Evolutionary conservation across 495 filamentous ascomycete genomes (phyloP).

Genomic region (Aspergillus nanangensis): DNA sequence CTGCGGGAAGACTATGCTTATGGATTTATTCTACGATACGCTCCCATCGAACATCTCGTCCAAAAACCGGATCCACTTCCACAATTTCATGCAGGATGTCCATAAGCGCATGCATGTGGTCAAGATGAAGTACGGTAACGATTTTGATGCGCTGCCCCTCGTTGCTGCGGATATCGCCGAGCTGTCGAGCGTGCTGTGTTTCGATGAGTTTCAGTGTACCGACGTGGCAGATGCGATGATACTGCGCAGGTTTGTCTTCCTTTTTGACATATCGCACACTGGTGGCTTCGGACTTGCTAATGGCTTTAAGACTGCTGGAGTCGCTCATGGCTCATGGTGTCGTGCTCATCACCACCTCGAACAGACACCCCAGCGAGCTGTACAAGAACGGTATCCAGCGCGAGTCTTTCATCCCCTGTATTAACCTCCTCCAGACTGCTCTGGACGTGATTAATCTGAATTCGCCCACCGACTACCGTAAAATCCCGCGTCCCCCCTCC

Average conservation of each 20-base stretch:
- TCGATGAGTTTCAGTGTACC: constrained; percentile 98
- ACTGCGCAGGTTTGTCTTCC: constrained; percentile 56
- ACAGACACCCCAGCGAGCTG: constrained; percentile 90
- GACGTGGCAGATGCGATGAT: constrained; percentile 99
- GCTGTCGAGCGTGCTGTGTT: constrained; percentile 81
- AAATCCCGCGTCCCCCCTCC: constrained; percentile 88
- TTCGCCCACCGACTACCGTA: constrained; percentile 93
- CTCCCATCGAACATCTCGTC: constrained; percentile 72
- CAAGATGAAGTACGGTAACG: constrained; percentile 83
- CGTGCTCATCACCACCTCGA: constrained; percentile 93
- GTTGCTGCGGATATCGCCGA: constrained; percentile 90
- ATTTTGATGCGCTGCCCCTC: constrained; percentile 88
- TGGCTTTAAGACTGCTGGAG: constrained; percentile 64
- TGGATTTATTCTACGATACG: constrained; percentile 98
- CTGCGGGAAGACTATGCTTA: constrained; percentile 98
- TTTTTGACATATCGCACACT: neutral
- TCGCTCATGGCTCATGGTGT: constrained; percentile 93
- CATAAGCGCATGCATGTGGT: constrained; percentile 87
- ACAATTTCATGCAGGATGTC: constrained; percentile 99
- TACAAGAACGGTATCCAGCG: constrained; percentile 99
- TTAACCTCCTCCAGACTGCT: constrained; percentile 78
- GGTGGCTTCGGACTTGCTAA: neutral
- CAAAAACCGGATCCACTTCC: constrained; percentile 97
- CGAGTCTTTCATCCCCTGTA: constrained; percentile 90
- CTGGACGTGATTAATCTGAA: constrained; percentile 90